Percentiles rank a stretch among this genome's conserved stretches.
These are phyloP conservation scores for Mycena belliarum DNA, from an alignment of 768 basidiomycete genomes.

Conservation along the genomic window DNA sequence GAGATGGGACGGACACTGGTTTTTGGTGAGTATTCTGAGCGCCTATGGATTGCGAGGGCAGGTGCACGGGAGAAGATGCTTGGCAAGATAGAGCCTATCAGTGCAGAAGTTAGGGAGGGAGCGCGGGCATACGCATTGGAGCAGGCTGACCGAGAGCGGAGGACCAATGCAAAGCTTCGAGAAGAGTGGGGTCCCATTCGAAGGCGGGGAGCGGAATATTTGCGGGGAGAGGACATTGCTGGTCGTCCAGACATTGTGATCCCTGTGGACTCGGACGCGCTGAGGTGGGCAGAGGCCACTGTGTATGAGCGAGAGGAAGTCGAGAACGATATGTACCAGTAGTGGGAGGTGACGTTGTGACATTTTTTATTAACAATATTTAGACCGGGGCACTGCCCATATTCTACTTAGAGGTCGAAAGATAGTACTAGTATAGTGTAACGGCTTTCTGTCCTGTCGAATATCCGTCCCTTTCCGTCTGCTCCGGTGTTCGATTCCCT, in stretches of 20 bases:
- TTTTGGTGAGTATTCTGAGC: background rate
- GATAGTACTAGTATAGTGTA: too few species aligned
- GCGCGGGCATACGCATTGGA: background rate
- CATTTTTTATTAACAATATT: background rate
- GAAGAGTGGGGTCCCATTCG: background rate
- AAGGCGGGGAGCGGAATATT: background rate
- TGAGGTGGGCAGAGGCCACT: background rate
- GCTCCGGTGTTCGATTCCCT: too few species aligned
- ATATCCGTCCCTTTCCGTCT: too few species aligned
- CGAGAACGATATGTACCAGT: slow-evolving; percentile 1
- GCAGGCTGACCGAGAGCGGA: background rate
- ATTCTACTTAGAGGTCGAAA: too few species aligned
- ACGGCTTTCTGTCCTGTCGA: too few species aligned
- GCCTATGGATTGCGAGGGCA: background rate
- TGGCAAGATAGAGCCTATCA: background rate
- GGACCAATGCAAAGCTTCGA: background rate
- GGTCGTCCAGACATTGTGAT: background rate
- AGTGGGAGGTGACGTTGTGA: background rate
- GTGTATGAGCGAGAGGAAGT: background rate
- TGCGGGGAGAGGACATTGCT: background rate
- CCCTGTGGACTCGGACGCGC: background rate
- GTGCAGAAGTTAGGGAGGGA: background rate
- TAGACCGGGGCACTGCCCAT: too few species aligned
- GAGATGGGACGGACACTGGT: background rate
- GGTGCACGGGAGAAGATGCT: background rate